Evolutionary conservation across 2,329 filamentous ascomycete species (phyloP).

Genomic region (Ampelomyces quisqualis): DNA sequence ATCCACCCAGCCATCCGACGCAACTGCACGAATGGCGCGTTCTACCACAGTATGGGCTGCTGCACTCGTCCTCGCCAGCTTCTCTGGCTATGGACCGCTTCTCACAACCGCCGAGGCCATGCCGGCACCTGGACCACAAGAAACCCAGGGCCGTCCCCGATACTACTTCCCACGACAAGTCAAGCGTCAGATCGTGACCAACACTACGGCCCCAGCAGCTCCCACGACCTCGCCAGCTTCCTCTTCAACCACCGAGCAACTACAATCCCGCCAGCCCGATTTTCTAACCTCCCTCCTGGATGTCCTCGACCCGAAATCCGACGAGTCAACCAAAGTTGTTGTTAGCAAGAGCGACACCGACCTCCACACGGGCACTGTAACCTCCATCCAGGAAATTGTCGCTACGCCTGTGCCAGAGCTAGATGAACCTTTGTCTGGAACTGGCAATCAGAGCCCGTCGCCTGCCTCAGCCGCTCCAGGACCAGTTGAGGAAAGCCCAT

Average conservation of each 20-base stretch:
- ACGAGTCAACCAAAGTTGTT: conserved; percentile 12
- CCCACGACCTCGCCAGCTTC: conserved; percentile 24
- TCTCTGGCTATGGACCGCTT: conserved; percentile 50
- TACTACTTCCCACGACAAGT: conserved; percentile 53
- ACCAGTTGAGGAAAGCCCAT: background rate
- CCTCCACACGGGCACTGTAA: conserved; percentile 11
- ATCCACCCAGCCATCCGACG: conserved; percentile 27
- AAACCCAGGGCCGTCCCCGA: conserved; percentile 41
- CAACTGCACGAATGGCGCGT: conserved; percentile 47
- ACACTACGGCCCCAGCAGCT: conserved; percentile 34
- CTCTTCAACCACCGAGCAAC: conserved; percentile 17
- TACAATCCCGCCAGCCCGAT: conserved; percentile 26
- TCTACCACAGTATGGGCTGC: conserved; percentile 50
- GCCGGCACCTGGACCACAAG: conserved; percentile 45
- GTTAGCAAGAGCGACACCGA: conserved; percentile 15
- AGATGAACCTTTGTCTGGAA: conserved; percentile 6
- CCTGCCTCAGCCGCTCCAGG: conserved; percentile 5
- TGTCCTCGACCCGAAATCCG: conserved; percentile 23
- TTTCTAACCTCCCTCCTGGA: conserved; percentile 32
- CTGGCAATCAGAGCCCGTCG: conserved; percentile 6
- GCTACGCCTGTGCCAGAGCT: conserved; percentile 20
- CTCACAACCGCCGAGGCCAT: conserved; percentile 53
- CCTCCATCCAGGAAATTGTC: conserved; percentile 12
- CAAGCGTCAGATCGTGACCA: conserved; percentile 47
- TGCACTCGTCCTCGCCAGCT: conserved; percentile 46